Base-by-base conservation (phyloP, 1,284 basidiomycete genomes). In the Lignosus rhinocerotis region DNA sequence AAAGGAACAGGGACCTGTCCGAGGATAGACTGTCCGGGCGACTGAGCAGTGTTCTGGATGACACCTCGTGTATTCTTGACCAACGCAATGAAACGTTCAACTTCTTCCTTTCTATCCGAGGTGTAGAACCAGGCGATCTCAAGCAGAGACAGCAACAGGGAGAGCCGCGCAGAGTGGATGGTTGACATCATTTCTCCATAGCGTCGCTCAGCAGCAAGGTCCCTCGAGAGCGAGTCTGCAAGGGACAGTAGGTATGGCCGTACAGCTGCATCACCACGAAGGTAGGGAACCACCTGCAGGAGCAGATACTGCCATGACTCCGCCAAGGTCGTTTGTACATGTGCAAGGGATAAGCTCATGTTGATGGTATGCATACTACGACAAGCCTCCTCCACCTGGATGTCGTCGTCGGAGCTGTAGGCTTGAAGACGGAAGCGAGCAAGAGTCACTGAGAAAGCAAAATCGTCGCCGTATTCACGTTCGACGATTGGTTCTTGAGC, bases 141-240 rank as follows among this genome's bases (percentile, higher is more conserved):
- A 34, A 95, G 77, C 51, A 96, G 72, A 0, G 87, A 83, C 14
- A 93, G 80, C 1, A 97, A 76, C 6, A 96, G 77, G 6, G 83
- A 82, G 8, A 97, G 75, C 34, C 93, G 81, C 25, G 89, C 85
- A 1, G 85, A 82, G 67, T 97, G 93, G 31, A 95, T 86, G 1
- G 84, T 84, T 0, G 88, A 81, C 86, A 95, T 93, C 79, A 95
- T 88, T 61, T 94, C 89, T 1, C 94, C 94, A 6, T 78, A 81
- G 21, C 92, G 82, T 46, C 76, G 79, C 73, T 96, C 94, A 16
- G 74, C 72, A 0, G 92, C 84, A 30, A 95, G 82, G 48, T 82
- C 80, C 33, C 79, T 80, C 5, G 90, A 90, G 6, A 92, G 79
- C 0, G 83, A 80, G 0, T 85, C 80, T 0, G 85, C 86, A 19